Base-by-base conservation (phyloP, 208 protist species). In the Trypanosoma brucei region DNA sequence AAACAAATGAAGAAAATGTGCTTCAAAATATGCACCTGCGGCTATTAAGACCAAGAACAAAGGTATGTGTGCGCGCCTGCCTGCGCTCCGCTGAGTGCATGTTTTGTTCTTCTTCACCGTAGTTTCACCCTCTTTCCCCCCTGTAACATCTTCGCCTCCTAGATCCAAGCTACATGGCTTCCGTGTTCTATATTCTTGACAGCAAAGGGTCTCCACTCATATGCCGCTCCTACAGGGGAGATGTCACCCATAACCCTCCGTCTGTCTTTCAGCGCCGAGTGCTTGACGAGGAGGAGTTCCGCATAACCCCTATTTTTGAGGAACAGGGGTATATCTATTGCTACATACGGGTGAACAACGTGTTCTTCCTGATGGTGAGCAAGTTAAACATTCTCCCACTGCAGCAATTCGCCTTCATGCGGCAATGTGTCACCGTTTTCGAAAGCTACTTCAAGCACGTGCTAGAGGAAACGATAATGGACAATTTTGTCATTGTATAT, bases 401-500 rank as follows among this genome's bases (percentile, higher is more conserved):
- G 11, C 85, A 97, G 62, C 87, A 98, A 44, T 78, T 99, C 36
- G 81, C 95, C 0, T 99, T 98, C 65, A 84, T 99, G 69, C 93
- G 93, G 39, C 82, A 85, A 13, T 87, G 97, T 53, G 83, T 97
- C 13, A 70, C 84, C 36, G 86, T 98, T 30, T 95, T 98, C 57
- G 84, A 94, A 39, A 70, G 62, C 44, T 99, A 99, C 80, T 99
- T 99, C 73, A 94, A 92, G 63, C 75, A 81, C 0, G 81, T 99
- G 39, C 93, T 95, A 44, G 97, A 99, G 72, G 96, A 98, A 14
- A 88, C 83, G 33, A 86, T 99, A 42, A 79, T 86, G 44, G 96
- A 98, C 69, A 99, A 99, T 83, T 99, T 99, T 70, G 88, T 98
- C 37, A 95, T 99, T 48, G 83, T 99, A 31, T 99, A 99, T 76